Evolutionary conservation across 768 basidiomycete species (phyloP), one percentile per base, ranked within the genome.

Genomic region (Suillus weaverae): DNA sequence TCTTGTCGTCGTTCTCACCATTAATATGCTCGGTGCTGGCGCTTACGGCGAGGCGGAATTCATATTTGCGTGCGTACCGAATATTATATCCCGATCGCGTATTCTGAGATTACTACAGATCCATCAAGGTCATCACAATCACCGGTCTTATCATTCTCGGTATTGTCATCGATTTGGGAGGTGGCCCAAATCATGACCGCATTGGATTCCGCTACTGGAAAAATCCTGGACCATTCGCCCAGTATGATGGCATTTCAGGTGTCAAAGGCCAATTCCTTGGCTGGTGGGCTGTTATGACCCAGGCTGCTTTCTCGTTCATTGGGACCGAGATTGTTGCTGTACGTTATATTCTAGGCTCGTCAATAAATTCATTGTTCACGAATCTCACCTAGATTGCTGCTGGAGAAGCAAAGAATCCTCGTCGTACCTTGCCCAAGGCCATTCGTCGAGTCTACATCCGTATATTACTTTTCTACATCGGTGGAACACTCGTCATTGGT

Each of bases 251-350:
- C 4, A 92, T 94, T 26, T 7, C 70, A 4, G 96, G 96, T 4
- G 66, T 84, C 3, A 85, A 84, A 69, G 95, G 95, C 10, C 86
- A 81, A 32, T 97, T 98, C 84, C 82, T 89, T 22, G 89, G 85
- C 30, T 88, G 82, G 78, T 88, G 84, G 83, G 75, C 85, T 0
- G 89, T 89, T 64, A 78, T 97, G 78, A 87, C 89, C 8, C 90
- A 95, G 68, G 96, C 96, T 4, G 94, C 93, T 16, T 97, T 96
- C 81, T 94, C 93, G 13, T 96, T 84, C 76, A 94, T 95, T 65
- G 96, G 95, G 18, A 95, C 94, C 7, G 96, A 98, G 76, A 95
- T 97, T 72, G 94, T 97, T 48, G 94, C 92, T 35, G 89, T 92
- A 79, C 70, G 85, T 80, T 6, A 51, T 20, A 14, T 53, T 22